Conservation (phyloP, 2,329 filamentous ascomycete species). For the Cyphellophora europaea region DNA sequence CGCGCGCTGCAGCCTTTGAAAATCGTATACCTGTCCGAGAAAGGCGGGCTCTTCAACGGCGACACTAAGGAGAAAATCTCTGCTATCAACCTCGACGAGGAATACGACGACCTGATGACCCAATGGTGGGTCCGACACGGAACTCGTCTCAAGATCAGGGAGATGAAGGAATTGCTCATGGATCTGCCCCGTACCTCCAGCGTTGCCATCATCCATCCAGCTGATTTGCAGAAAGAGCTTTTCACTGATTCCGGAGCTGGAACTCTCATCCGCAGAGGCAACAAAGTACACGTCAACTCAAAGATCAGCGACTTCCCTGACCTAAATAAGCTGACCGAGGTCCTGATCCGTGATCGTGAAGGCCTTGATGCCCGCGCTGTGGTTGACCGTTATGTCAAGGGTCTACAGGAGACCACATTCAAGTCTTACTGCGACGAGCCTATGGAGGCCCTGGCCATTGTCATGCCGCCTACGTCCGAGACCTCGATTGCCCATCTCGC, state of each 20-base stretch:
- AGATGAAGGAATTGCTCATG: conserved; percentile 89
- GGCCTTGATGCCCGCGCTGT: conserved; percentile 72
- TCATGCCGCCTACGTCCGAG: conserved; percentile 58
- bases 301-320: conserved; percentile 68
- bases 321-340: conserved; percentile 66
- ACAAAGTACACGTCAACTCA: conserved; percentile 70
- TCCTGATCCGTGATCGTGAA: conserved; percentile 71
- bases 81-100: conserved; percentile 92
- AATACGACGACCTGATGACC: conserved; percentile 85
- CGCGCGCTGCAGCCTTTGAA: conserved; percentile 84
- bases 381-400: conserved; percentile 78
- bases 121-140: conserved; percentile 94
- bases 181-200: conserved; percentile 84
- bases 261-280: conserved; percentile 82
- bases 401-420: conserved; percentile 68
- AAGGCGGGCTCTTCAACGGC: conserved; percentile 90
- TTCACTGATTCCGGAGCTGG: conserved; percentile 95
- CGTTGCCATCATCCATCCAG: conserved; percentile 95
- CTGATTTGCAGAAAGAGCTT: conserved; percentile 89
- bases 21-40: conserved; percentile 97
- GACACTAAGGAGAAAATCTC: conserved; percentile 94
- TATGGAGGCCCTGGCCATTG: conserved; percentile 86
- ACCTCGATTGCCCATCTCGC: conserved; percentile 70
- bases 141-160: conserved; percentile 91
- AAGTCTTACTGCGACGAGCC: conserved; percentile 90